Evolutionary conservation across 345 rosid species (phyloP).

Genomic region (Citrus maxima): DNA sequence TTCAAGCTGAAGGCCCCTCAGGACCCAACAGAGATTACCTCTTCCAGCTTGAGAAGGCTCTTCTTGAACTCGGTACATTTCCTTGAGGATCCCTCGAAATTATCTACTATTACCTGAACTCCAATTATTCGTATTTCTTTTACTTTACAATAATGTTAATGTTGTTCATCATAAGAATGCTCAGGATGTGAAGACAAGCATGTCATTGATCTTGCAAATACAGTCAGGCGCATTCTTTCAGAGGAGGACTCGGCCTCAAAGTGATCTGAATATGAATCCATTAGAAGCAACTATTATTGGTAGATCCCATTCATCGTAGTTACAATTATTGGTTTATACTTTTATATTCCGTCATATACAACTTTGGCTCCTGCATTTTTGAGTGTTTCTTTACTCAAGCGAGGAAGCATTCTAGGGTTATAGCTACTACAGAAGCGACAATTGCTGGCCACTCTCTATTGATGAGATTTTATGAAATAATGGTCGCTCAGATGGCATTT

Average conservation of each 20-base stretch:
- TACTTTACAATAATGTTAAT: neutral
- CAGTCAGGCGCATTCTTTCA: slow-evolving; percentile 57
- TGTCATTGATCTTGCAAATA: slow-evolving; percentile 66
- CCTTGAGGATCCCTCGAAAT: neutral
- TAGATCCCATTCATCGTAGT: neutral
- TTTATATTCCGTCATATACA: neutral
- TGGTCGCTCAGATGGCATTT: neutral
- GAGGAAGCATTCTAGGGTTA: neutral
- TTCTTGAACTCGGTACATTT: slow-evolving; percentile 49
- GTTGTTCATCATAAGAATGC: neutral
- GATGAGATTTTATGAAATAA: neutral
- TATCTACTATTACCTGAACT: neutral
- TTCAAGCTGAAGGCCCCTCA: slow-evolving; percentile 79
- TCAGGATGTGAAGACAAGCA: slow-evolving; percentile 71
- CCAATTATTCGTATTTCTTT: neutral
- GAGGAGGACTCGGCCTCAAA: slow-evolving; percentile 14
- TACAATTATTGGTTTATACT: too few relatives aligned
- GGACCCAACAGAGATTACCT: slow-evolving; percentile 93
- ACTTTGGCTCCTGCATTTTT: neutral
- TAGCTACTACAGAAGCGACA: neutral
- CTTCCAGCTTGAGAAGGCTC: slow-evolving; percentile 73
- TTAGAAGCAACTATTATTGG: neutral
- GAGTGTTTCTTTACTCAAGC: neutral
- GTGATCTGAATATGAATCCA: neutral
- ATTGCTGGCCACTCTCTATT: neutral